phyloP scores from a whole-genome alignment of 2,329 filamentous ascomycete species.

The Podosphaera fusca region DNA sequence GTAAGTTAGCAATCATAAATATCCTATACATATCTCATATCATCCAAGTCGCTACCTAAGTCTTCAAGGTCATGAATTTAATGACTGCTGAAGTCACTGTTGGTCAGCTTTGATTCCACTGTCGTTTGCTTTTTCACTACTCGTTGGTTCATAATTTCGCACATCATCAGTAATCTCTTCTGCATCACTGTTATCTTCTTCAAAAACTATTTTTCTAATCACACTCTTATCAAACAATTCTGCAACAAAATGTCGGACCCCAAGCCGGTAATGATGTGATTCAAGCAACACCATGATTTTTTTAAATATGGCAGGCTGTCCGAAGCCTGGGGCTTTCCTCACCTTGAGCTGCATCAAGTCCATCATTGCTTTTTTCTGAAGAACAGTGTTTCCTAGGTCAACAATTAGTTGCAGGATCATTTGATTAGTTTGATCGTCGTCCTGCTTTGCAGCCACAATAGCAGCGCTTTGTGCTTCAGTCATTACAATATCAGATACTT shows the following conservation, averaged over 20 bases:
- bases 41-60: no score
- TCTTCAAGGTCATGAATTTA: no score
- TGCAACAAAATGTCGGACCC: slow-evolving; percentile 70
- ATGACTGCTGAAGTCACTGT: no score
- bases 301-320: slow-evolving; percentile 54
- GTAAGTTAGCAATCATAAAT: no score
- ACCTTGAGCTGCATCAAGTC: slow-evolving; percentile 63
- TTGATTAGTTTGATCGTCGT: slow-evolving; percentile 37
- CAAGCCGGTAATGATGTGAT: slow-evolving; percentile 69
- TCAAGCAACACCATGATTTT: slow-evolving; percentile 71
- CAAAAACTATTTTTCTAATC: slow-evolving; percentile 61
- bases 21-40: no score
- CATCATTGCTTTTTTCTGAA: slow-evolving; percentile 65
- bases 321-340: slow-evolving; percentile 53
- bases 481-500: slow-evolving; percentile 13
- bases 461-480: slow-evolving; percentile 24
- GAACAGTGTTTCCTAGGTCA: slow-evolving; percentile 78
- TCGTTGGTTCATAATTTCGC: background rate
- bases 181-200: slow-evolving; percentile 24
- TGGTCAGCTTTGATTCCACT: no score
- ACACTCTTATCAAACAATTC: slow-evolving; percentile 88
- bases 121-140: background rate
- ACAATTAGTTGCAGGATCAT: slow-evolving; percentile 67
- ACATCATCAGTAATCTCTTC: slow-evolving; percentile 8
- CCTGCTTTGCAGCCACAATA: slow-evolving; percentile 24